Percentiles rank a stretch among this genome's conserved stretches.
These are phyloP conservation scores for Populus tremula DNA, from an alignment of 345 rosid genomes.

Conservation along the genomic window DNA sequence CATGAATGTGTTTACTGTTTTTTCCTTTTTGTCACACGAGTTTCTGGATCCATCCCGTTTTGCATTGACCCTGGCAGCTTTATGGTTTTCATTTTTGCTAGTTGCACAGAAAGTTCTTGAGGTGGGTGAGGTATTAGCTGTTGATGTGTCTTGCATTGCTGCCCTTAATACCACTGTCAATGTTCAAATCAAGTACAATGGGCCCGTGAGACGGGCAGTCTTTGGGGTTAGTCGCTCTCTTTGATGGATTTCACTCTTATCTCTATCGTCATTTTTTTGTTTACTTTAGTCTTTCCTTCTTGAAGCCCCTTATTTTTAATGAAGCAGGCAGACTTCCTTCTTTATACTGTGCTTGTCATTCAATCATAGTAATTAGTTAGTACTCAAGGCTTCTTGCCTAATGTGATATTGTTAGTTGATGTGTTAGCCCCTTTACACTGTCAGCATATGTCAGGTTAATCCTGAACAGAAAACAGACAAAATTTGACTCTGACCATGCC, in stretches of 20 bases:
- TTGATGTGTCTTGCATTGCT: slow-evolving; percentile 81
- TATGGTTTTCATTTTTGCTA: slow-evolving; percentile 28
- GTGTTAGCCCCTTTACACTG: neutral
- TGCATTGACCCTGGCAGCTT: slow-evolving; percentile 13
- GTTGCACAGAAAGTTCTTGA: slow-evolving; percentile 96
- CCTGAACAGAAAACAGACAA: neutral
- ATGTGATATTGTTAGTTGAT: neutral
- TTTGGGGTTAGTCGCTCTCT: slow-evolving; percentile 63
- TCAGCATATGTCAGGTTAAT: neutral
- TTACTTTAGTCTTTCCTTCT: neutral
- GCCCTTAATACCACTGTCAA: slow-evolving; percentile 70
- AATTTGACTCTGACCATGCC: neutral
- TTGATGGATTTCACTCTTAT: neutral
- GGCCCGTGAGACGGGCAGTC: slow-evolving; percentile 77
- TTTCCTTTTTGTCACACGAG: neutral
- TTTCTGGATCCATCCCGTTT: slow-evolving; percentile 2
- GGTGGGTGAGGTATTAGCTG: slow-evolving; percentile 79
- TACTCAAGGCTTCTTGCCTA: neutral
- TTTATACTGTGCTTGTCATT: neutral
- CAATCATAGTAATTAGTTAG: neutral
- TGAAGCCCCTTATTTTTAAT: neutral
- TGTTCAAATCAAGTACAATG: slow-evolving; percentile 81
- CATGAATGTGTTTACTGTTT: neutral
- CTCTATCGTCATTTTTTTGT: neutral
- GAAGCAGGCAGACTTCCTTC: neutral